A percentile compares a stretch with the other conserved stretches of the same genome.
These are phyloP conservation scores for Hexamita inflata DNA, from an alignment of 208 protist genomes.

Conservation along the genomic window DNA sequence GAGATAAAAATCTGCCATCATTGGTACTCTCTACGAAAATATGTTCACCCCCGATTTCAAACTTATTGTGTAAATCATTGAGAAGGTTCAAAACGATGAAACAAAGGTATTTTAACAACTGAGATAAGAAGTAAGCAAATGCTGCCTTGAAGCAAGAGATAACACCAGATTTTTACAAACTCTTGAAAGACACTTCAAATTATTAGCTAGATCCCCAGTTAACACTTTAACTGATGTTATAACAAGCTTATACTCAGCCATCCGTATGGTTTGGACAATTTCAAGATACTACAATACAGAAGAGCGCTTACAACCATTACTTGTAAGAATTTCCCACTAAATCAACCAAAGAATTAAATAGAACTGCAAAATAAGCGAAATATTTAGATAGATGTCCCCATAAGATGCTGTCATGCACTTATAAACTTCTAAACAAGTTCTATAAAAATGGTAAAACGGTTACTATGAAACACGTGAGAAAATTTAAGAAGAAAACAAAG, in stretches of 20 bases:
- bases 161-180: slow-evolving; percentile 94
- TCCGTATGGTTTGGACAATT: slow-evolving; percentile 97
- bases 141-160: slow-evolving; percentile 86
- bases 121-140: slow-evolving; percentile 64
- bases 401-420: slow-evolving; percentile 59
- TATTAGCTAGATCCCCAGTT: slow-evolving; percentile 51
- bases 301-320: slow-evolving; percentile 82
- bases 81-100: slow-evolving; percentile 64
- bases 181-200: slow-evolving; percentile 90
- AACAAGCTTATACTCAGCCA: slow-evolving; percentile 86
- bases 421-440: slow-evolving; percentile 64
- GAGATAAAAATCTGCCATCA: slow-evolving; percentile 73
- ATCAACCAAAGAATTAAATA: slow-evolving; percentile 51
- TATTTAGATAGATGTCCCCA: slow-evolving; percentile 2
- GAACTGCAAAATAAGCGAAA: slow-evolving; percentile 20
- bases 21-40: slow-evolving; percentile 81
- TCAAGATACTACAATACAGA: slow-evolving; percentile 94
- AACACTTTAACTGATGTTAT: slow-evolving; percentile 81
- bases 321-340: slow-evolving; percentile 82
- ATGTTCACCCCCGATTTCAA: slow-evolving; percentile 73
- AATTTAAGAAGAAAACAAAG: slow-evolving; percentile 72
- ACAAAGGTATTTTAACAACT: slow-evolving; percentile 58
- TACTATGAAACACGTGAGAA: slow-evolving; percentile 74
- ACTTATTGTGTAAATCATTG: slow-evolving; percentile 68
- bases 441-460: slow-evolving; percentile 67